Evolutionary conservation across 2,329 filamentous ascomycete genomes (phyloP).

Genomic region (Alternaria angustiovoidea): DNA sequence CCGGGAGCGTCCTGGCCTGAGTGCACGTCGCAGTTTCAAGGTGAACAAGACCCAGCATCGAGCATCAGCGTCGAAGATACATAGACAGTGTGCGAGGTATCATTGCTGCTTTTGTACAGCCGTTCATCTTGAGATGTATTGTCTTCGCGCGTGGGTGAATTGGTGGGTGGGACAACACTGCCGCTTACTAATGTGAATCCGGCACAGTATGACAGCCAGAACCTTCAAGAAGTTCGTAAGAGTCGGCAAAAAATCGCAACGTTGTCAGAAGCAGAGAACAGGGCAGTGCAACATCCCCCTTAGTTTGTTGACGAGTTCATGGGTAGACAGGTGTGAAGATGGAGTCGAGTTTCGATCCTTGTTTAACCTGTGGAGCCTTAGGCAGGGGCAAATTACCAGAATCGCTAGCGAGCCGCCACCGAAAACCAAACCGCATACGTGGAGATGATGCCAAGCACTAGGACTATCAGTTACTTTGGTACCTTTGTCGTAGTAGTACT

Average conservation of each 20-base stretch:
- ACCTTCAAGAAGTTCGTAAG: background rate
- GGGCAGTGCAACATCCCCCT: background rate
- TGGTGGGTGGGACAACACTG: background rate
- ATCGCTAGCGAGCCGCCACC: background rate
- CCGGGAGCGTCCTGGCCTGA: background rate
- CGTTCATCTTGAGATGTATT: background rate
- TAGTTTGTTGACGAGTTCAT: background rate
- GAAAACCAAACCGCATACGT: background rate
- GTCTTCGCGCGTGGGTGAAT: background rate
- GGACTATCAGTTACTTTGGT: background rate
- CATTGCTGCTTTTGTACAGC: background rate
- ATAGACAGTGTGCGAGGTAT: background rate
- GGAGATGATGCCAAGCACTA: background rate
- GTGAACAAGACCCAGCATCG: background rate
- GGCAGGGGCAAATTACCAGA: slow-evolving; percentile 2
- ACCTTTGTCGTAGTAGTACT: background rate
- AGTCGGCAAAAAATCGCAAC: background rate
- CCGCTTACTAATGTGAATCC: background rate
- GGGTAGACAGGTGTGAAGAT: background rate
- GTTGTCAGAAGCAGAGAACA: background rate
- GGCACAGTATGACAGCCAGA: background rate
- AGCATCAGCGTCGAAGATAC: background rate
- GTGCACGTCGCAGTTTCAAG: background rate
- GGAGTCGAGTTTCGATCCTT: background rate
- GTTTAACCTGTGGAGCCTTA: background rate